Percentiles rank a stretch among this genome's conserved stretches.
Evolutionary conservation across 2,329 filamentous ascomycete genomes (phyloP).

Genomic region (Lachnellula occidentalis): DNA sequence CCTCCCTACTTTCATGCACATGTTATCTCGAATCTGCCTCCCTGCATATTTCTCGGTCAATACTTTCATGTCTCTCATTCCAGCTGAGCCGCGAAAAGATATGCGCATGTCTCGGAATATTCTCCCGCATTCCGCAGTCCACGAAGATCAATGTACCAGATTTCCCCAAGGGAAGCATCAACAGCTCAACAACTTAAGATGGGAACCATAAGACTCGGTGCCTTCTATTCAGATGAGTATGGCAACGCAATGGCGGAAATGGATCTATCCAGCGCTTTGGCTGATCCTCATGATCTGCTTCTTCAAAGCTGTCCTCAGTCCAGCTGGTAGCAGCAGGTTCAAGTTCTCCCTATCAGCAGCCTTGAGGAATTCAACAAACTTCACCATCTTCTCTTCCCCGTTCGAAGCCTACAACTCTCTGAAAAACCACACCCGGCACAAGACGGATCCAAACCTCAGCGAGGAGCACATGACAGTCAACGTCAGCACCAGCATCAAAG

Average conservation of each 20-base stretch:
- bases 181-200: neutral
- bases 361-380: neutral
- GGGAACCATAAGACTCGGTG: neutral
- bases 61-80: neutral
- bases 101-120: neutral
- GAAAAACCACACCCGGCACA: neutral
- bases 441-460: conserved; percentile 1
- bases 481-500: conserved; percentile 25
- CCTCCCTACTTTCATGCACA: too few relatives aligned
- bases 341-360: neutral
- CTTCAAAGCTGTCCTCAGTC: conserved; percentile 1
- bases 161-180: neutral
- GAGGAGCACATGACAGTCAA: conserved; percentile 13
- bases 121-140: neutral
- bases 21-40: neutral
- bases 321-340: too few relatives aligned
- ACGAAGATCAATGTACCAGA: neutral
- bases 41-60: neutral
- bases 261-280: conserved; percentile 13
- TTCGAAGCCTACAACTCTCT: conserved; percentile 4
- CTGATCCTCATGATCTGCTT: conserved; percentile 9
- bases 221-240: neutral
- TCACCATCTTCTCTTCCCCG: neutral
- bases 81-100: neutral
- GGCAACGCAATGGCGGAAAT: conserved; percentile 5